Evolutionary conservation across 352 stramenopile genomes (phyloP).

Genomic region (Globisporangium acanthophoron): DNA sequence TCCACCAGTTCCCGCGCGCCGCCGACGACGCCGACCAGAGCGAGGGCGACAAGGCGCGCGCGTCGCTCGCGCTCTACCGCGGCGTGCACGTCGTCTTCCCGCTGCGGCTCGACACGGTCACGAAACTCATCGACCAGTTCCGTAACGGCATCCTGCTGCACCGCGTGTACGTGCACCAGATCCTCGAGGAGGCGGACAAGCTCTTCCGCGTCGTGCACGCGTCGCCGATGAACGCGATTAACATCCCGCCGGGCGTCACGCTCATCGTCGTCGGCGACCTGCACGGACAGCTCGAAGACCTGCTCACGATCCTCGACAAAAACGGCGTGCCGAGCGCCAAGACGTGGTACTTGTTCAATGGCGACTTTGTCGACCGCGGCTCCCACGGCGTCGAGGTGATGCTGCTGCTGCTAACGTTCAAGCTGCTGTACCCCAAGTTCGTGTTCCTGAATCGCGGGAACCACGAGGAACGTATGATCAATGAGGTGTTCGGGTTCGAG

Average conservation of each 20-base stretch:
- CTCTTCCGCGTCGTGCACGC: conserved; percentile 39
- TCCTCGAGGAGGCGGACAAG: conserved; percentile 63
- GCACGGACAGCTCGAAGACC: conserved; percentile 91
- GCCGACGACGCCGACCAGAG: conserved; percentile 24
- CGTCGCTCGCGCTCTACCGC: conserved; percentile 64
- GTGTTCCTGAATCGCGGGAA: conserved; percentile 95
- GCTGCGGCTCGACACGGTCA: conserved; percentile 68
- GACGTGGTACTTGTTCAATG: conserved; percentile 95
- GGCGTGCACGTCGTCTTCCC: conserved; percentile 70
- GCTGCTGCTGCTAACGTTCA: conserved; percentile 85
- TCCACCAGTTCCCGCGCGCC: conserved; percentile 29
- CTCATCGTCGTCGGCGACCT: conserved; percentile 92
- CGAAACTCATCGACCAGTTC: conserved; percentile 81
- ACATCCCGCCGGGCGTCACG: conserved; percentile 70
- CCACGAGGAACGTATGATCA: conserved; percentile 93
- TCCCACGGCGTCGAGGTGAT: conserved; percentile 91
- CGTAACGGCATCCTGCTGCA: conserved; percentile 79
- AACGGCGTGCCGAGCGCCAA: conserved; percentile 85
- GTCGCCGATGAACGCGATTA: conserved; percentile 69
- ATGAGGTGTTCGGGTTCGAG: conserved; percentile 88
- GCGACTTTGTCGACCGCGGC: conserved; percentile 94
- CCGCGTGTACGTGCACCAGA: conserved; percentile 67
- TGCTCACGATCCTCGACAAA: conserved; percentile 91
- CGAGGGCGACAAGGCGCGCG: conserved; percentile 54
- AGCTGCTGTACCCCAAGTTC: conserved; percentile 81